A percentile compares a stretch with the other conserved stretches of the same genome.
Conservation (phyloP, 495 filamentous ascomycete genomes). For the Podospora didyma region DNA sequence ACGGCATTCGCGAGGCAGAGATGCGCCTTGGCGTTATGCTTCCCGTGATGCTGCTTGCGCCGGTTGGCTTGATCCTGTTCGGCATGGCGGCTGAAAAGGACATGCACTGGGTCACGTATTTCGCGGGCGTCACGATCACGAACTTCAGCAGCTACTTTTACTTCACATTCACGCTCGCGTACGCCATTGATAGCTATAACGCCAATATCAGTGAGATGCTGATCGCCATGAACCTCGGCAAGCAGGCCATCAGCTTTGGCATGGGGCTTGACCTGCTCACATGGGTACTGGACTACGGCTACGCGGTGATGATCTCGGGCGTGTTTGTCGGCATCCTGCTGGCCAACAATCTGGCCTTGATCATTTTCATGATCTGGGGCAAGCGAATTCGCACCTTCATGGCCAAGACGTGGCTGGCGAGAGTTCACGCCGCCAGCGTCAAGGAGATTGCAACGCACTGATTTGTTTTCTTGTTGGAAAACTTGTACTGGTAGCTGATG, state of each 20-base stretch:
- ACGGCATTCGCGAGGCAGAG: constrained; percentile 56
- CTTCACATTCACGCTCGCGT: constrained; percentile 58
- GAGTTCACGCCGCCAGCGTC: constrained; percentile 10
- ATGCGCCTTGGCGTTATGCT: constrained; percentile 58
- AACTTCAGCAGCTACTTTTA: constrained; percentile 54
- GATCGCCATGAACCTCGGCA: constrained; percentile 66
- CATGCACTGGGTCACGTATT: constrained; percentile 55
- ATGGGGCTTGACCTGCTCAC: constrained; percentile 55
- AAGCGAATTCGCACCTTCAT: constrained; percentile 52
- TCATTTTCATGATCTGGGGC: constrained; percentile 55
- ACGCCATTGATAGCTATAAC: constrained; percentile 56
- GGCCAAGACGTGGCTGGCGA: constrained; percentile 50
- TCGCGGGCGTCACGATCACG: constrained; percentile 49
- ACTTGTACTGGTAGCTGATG: too few species aligned
- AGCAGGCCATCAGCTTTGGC: constrained; percentile 59
- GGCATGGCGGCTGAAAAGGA: constrained; percentile 49
- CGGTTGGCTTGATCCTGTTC: constrained; percentile 52
- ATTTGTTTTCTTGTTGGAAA: not conserved
- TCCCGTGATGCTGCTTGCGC: constrained; percentile 50
- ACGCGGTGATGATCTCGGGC: constrained; percentile 55
- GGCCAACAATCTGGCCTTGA: constrained; percentile 52
- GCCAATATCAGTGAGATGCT: constrained; percentile 59
- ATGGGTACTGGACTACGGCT: constrained; percentile 55
- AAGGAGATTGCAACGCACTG: constrained; percentile 8
- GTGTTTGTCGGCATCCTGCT: constrained; percentile 52